Conservation (phyloP, 2,329 filamentous ascomycete genomes). For the Ceratocystis cacaofunesta region DNA sequence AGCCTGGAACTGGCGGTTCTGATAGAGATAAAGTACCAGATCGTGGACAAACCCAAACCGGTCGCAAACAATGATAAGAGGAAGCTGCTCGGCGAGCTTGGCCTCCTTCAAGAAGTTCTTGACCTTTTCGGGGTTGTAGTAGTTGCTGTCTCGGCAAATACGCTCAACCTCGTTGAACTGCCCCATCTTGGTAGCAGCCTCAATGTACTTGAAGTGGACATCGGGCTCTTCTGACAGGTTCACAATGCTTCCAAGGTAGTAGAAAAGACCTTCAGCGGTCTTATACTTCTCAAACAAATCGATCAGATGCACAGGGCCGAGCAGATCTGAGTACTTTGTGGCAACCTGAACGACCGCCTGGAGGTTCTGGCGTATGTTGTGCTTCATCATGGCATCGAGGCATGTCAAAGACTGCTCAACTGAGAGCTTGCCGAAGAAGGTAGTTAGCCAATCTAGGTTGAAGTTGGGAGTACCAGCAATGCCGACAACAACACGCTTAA, state of each 20-base stretch:
- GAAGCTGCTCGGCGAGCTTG: conserved; percentile 77
- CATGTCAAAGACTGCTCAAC: conserved; percentile 91
- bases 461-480: conserved; percentile 71
- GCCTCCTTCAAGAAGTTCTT: conserved; percentile 99
- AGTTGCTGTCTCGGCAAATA: conserved; percentile 85
- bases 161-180: conserved; percentile 94
- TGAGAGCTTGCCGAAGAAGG: conserved; percentile 85
- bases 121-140: conserved; percentile 84
- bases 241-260: conserved; percentile 95
- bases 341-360: conserved; percentile 89
- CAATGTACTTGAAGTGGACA: conserved; percentile 98
- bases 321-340: conserved; percentile 92
- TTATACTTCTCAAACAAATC: conserved; percentile 96
- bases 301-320: conserved; percentile 76
- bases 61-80: conserved; percentile 95
- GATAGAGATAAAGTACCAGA: conserved; percentile 88
- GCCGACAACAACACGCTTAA: conserved; percentile 82
- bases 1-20: conserved; percentile 97
- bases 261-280: conserved; percentile 91
- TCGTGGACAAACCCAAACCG: conserved; percentile 99
- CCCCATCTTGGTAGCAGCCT: conserved; percentile 84
- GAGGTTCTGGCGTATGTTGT: conserved; percentile 92
- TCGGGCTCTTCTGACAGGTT: conserved; percentile 91
- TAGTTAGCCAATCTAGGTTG: conserved; percentile 78
- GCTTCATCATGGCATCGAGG: conserved; percentile 88